Percentiles rank a stretch among this genome's conserved stretches.
Conservation (phyloP, 805 yeast species). For the Pichia exigua region DNA sequence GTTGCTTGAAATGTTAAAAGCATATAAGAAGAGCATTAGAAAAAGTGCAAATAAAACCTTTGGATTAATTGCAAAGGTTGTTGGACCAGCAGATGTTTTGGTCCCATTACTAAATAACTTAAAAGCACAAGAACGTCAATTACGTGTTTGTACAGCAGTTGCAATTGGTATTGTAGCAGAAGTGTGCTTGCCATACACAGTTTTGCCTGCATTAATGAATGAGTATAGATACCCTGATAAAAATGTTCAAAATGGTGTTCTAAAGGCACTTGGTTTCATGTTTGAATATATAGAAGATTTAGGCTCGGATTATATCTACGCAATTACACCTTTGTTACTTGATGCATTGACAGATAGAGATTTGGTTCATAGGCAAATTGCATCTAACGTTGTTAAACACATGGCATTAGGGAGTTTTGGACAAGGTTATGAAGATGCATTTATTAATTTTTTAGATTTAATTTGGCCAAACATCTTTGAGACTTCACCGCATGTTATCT, state of each 20-base stretch:
- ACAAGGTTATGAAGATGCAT: slow-evolving; percentile 68
- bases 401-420: slow-evolving; percentile 77
- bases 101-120: slow-evolving; percentile 77
- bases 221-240: slow-evolving; percentile 89
- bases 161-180: slow-evolving; percentile 97
- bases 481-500: slow-evolving; percentile 91
- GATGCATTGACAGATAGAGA: slow-evolving; percentile 90
- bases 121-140: slow-evolving; percentile 90
- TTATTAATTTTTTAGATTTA: slow-evolving; percentile 73
- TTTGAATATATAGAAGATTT: slow-evolving; percentile 84
- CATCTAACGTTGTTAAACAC: slow-evolving; percentile 78
- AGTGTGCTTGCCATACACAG: slow-evolving; percentile 86
- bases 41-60: slow-evolving; percentile 84
- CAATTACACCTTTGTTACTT: slow-evolving; percentile 70
- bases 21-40: slow-evolving; percentile 68
- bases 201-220: slow-evolving; percentile 89
- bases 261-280: slow-evolving; percentile 83
- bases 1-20: slow-evolving; percentile 78
- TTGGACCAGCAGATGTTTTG: slow-evolving; percentile 93
- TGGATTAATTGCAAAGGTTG: slow-evolving; percentile 83
- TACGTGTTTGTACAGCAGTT: slow-evolving; percentile 94
- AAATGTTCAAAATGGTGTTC: slow-evolving; percentile 91
- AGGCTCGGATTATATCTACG: slow-evolving; percentile 74
- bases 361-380: slow-evolving; percentile 91
- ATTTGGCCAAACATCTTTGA: slow-evolving; percentile 86